A percentile compares a stretch with the other conserved stretches of the same genome.
phyloP scores from a whole-genome alignment of 1,139 yeast species.

The Magnusiomyces sp. region DNA sequence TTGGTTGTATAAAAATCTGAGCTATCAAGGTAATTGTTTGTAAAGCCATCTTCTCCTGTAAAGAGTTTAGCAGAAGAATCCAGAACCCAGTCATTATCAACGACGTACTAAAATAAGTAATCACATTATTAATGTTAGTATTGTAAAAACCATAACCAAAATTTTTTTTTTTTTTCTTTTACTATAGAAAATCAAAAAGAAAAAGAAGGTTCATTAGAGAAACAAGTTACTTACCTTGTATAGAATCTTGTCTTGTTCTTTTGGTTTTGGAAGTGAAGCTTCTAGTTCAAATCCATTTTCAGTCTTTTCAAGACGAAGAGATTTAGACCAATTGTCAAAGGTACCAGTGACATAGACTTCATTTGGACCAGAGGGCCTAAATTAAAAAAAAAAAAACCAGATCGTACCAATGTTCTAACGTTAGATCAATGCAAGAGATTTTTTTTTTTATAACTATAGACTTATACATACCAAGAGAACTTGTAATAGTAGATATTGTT shows the following conservation, averaged over 20 bases:
- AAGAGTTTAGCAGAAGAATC: slow-evolving; percentile 7
- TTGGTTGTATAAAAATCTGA: slow-evolving; percentile 6
- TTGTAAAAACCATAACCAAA: too few species aligned
- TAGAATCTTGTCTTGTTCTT: too few species aligned
- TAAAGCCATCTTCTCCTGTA: slow-evolving; percentile 12
- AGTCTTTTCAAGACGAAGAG: slow-evolving; percentile 7
- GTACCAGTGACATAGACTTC: slow-evolving; percentile 14
- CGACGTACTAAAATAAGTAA: slow-evolving; percentile 9
- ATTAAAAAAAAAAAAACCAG: neutral
- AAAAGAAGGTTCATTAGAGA: too few species aligned
- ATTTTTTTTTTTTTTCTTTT: too few species aligned
- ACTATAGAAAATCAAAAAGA: too few species aligned
- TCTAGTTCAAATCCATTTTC: too few species aligned
- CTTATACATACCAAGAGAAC: slow-evolving; percentile 1
- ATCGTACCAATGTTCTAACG: too few species aligned
- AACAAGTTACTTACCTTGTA: too few species aligned
- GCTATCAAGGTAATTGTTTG: slow-evolving; percentile 10
- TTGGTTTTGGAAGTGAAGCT: too few species aligned
- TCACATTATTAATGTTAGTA: too few species aligned
- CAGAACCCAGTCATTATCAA: slow-evolving; percentile 12
- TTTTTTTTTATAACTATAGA: too few species aligned
- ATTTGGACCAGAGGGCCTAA: slow-evolving; percentile 14
- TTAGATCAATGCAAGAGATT: neutral
- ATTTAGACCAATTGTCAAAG: slow-evolving; percentile 15
- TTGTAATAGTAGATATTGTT: neutral